phyloP scores from a whole-genome alignment of 768 basidiomycete species.

The Trametes sanguinea region DNA sequence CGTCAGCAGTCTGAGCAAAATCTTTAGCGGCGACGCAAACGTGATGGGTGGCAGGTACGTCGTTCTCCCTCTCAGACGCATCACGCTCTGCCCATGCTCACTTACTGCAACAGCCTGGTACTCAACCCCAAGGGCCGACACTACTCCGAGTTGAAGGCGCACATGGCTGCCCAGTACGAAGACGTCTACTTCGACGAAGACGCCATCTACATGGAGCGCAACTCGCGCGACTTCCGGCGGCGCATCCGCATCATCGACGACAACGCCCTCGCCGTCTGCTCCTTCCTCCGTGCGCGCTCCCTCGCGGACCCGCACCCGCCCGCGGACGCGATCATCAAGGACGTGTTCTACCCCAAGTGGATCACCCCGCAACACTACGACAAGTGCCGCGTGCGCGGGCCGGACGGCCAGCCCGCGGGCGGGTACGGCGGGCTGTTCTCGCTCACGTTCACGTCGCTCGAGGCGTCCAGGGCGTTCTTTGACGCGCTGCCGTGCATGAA shows the following conservation, averaged over 20 bases:
- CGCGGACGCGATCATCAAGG: conserved; percentile 59
- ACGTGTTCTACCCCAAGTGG: conserved; percentile 91
- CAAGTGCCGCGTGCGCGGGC: conserved; percentile 51
- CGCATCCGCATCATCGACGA: conserved; percentile 77
- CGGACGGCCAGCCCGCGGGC: conserved; percentile 33
- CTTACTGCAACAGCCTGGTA: conserved; percentile 59
- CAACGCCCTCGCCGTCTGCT: conserved; percentile 83
- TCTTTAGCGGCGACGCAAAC: conserved; percentile 93
- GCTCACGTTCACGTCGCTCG: conserved; percentile 71
- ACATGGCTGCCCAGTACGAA: conserved; percentile 64
- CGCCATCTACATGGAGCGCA: conserved; percentile 96
- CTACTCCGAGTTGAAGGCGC: conserved; percentile 64
- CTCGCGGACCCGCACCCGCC: conserved; percentile 30
- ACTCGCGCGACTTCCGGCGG: conserved; percentile 87
- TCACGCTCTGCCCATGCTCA: background rate
- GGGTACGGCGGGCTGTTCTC: conserved; percentile 90
- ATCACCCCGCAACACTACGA: conserved; percentile 71
- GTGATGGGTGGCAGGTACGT: conserved; percentile 96
- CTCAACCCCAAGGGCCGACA: conserved; percentile 78
- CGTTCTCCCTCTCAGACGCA: background rate
- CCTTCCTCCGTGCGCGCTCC: conserved; percentile 68
- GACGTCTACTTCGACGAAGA: conserved; percentile 91
- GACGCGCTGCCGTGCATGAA: conserved; percentile 83
- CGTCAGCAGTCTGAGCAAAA: conserved; percentile 88
- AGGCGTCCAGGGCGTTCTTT: conserved; percentile 78